These are phyloP conservation scores for Aspergillus udagawae DNA, from an alignment of 2,329 filamentous ascomycete species.

Conservation along the genomic window DNA sequence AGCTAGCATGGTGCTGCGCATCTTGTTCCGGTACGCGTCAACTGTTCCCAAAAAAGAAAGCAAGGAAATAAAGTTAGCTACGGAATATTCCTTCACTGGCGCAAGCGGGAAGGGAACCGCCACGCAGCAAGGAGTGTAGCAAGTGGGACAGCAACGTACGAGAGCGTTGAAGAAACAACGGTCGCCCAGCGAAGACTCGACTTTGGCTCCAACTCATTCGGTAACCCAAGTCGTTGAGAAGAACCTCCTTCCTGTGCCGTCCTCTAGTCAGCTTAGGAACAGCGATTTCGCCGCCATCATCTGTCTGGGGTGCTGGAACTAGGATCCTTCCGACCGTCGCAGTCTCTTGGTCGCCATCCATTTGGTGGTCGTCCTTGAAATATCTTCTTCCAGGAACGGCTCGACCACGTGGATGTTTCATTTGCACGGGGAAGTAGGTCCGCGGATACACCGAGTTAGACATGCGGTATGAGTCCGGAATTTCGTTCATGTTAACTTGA, in stretches of 20 bases:
- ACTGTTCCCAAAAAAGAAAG: constrained; percentile 50
- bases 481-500: constrained; percentile 88
- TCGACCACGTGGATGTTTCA: constrained; percentile 78
- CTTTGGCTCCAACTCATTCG: constrained; percentile 97
- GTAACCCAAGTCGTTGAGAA: constrained; percentile 87
- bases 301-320: constrained; percentile 58
- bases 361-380: constrained; percentile 65
- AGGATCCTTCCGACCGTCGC: constrained; percentile 42
- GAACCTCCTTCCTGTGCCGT: constrained; percentile 75
- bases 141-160: constrained; percentile 56
- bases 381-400: constrained; percentile 67
- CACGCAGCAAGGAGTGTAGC: constrained; percentile 4
- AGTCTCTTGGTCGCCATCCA: constrained; percentile 33
- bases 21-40: constrained; percentile 92
- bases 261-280: constrained; percentile 70
- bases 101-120: constrained; percentile 5
- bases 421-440: constrained; percentile 88
- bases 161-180: constrained; percentile 84
- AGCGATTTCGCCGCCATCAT: constrained; percentile 71
- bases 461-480: constrained; percentile 91
- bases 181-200: constrained; percentile 80
- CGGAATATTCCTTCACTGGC: constrained; percentile 6
- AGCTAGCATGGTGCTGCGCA: constrained; percentile 73
- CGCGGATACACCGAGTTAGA: constrained; percentile 85
- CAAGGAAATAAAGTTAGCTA: constrained; percentile 8